Base-by-base conservation (phyloP, 169 alveolate genomes). In the Plasmodium billcollinsi region DNA sequence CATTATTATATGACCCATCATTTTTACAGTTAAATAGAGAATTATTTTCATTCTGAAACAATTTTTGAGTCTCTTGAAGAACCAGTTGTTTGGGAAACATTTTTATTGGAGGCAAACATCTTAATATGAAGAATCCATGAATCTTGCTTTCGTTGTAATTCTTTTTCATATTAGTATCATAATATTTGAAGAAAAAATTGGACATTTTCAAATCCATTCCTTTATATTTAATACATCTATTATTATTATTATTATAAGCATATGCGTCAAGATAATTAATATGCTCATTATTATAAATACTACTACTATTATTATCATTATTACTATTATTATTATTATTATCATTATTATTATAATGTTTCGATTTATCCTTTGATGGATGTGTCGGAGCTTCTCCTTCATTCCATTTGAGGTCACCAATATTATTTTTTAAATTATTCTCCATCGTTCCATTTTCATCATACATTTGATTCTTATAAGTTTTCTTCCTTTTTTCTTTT, bases 21-120 rank as follows among this genome's bases (percentile, higher is more conserved):
- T 59, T 63, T 26, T 49, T 39, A 18, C 29, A 61, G n/a, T 74
- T 73, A 47, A 11, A 21, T 20, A 56, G 18, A 45, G 61, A 50
- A 1, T 45, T 63, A 15, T 50, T 70, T 70, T 78, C 78, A 43
- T 43, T 65, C 15, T 69, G 20, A 47, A 83, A 70, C 15, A 70
- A 71, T 33, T 70, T 70, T 15, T 71, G 56, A 24, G 72, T 71
- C 56, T 83, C 91, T 15, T 83, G 91, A 43, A 54, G 14, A 50
- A 83, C 71, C 52, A 83, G 58, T 20, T 83, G 91, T 24, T 70
- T 59, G 9, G 91, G 91, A 73, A 83, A 67, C 86, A 71, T 33
- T 63, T 83, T 83, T 20, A 83, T 83, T 4, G 91, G 86, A 12
- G 91, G 91, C 33, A 83, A 67, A 62, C 91, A 83, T 15, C 74